phyloP scores from a whole-genome alignment of 176 grass and related monocot genomes.

The Hsuehochloa calcarea region DNA sequence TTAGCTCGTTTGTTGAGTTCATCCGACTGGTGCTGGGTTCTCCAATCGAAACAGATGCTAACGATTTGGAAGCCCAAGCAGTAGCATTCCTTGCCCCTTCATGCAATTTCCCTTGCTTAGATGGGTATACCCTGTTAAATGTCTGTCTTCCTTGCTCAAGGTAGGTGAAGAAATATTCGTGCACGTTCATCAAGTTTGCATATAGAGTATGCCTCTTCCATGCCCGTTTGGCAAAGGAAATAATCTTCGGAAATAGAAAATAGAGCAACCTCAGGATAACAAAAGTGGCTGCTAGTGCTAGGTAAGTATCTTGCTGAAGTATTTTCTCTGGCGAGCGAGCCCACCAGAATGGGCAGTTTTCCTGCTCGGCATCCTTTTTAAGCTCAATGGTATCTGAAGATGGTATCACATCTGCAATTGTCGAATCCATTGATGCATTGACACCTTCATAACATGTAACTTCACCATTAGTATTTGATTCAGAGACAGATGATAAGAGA shows the following conservation, averaged over 20 bases:
- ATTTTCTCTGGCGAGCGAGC: constrained; percentile 54
- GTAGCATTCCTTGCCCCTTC: constrained; percentile 40
- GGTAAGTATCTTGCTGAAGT: constrained; percentile 53
- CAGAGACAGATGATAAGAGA: background rate
- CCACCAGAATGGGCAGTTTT: constrained; percentile 51
- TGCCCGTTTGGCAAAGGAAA: constrained; percentile 19
- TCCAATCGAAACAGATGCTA: constrained; percentile 54
- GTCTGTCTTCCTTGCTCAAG: constrained; percentile 39
- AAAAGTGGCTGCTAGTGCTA: constrained; percentile 41
- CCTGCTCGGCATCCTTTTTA: constrained; percentile 33
- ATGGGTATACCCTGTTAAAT: constrained; percentile 35
- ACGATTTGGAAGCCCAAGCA: constrained; percentile 53
- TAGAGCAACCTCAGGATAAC: constrained; percentile 39
- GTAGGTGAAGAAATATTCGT: constrained; percentile 25
- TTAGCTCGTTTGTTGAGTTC: constrained; percentile 26
- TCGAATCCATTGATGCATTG: constrained; percentile 31
- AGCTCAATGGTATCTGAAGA: constrained; percentile 9
- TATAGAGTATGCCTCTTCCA: constrained; percentile 45
- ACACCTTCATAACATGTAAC: constrained; percentile 35
- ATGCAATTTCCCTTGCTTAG: constrained; percentile 51
- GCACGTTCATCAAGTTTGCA: constrained; percentile 31
- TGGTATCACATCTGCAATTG: constrained; percentile 13
- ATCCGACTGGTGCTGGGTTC: constrained; percentile 37
- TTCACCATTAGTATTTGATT: background rate
- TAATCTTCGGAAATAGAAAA: constrained; percentile 48